Evolutionary conservation across 2,329 filamentous ascomycete species (phyloP), one percentile per base, ranked within the genome.

Genomic region (Stagonosporopsis vannaccii): DNA sequence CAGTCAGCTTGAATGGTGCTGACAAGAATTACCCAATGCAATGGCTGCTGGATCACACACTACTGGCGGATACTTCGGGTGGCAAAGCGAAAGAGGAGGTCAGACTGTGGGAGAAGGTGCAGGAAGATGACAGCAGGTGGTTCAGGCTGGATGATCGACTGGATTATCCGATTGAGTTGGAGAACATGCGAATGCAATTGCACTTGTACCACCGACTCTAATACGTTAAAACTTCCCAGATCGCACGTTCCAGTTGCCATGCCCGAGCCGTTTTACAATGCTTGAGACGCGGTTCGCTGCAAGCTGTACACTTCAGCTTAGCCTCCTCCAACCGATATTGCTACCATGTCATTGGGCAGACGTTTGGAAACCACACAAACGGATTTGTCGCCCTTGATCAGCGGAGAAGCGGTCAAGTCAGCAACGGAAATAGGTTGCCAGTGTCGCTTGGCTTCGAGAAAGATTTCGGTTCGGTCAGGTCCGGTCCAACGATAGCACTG

Each of bases 111-210:
- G 84, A 87, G 63, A 92, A 90, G 75, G 56, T 96, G 2, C 80
- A 90, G 50, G 86, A 86, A 20, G 83, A 92, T 58, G 91, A 96
- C 43, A 92, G 90, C 2, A 79, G 85, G 51, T 98, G 94, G 94
- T 97, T 94, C 77, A 85, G 94, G 39, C 77, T 97, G 32, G 72
- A 75, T 7, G 67, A 71, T n/a, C 71, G 64, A 15, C 76, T 97
- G 62, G 80, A 82, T 36, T 98, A 97, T 77, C 90, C 92, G 7
- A 92, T 97, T 67, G 84, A 87, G 47, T 78, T 98, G 71, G 94
- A 98, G 79, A 91, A 97, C 72, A 97, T 97, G 93, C 87, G 93
- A 42, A 97, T 94, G 76, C 94, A 98, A 76, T 82, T 97, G 66
- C 92, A 97, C 79, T 72, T 97, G 15, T 98, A 97, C 50, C 60